Conservation (phyloP, 305 asterid species). For the Solanum hybrid region DNA sequence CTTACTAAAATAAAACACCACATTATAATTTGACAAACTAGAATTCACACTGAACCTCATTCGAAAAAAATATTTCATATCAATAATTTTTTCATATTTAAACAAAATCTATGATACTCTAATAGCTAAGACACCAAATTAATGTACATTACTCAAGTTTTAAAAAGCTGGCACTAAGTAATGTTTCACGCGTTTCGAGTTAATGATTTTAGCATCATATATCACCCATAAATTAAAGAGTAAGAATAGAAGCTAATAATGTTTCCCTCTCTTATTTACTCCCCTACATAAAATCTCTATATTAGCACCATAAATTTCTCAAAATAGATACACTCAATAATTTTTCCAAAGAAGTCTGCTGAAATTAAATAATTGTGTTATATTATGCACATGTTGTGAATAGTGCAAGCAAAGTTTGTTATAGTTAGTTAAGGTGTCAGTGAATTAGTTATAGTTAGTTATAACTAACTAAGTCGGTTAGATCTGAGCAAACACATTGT, state of each 20-base stretch:
- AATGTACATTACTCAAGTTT: background rate
- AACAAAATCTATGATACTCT: background rate
- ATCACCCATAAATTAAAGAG: background rate
- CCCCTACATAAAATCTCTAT: background rate
- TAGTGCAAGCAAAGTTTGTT: no score
- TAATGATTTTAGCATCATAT: background rate
- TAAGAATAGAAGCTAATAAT: background rate
- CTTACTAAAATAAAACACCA: background rate
- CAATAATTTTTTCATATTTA: no score
- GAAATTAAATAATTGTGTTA: background rate
- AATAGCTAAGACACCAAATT: background rate
- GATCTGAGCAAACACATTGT: no score
- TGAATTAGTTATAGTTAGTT: no score
- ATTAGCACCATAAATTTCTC: background rate
- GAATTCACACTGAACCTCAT: background rate
- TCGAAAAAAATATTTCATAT: background rate
- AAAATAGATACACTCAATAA: background rate
- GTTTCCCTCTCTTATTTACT: background rate
- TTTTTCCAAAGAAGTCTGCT: background rate
- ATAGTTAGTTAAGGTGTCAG: no score
- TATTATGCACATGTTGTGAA: no score
- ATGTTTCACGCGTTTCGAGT: background rate
- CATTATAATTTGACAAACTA: background rate
- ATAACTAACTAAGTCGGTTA: no score
- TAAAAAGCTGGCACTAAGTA: background rate